Conservation (phyloP, 805 yeast genomes). For the Yueomyces sinensis region DNA sequence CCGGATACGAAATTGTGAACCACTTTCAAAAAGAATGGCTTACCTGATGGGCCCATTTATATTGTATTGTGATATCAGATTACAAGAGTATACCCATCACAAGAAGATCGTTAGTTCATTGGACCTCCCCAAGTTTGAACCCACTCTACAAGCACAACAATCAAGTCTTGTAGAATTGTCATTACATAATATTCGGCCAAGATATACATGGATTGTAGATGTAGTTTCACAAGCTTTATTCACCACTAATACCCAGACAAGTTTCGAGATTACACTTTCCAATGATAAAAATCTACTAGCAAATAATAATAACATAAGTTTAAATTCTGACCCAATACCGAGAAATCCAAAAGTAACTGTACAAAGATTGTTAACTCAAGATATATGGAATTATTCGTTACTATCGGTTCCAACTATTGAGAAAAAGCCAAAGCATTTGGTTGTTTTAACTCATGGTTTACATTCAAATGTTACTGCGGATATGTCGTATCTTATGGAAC, state of each 20-base stretch:
- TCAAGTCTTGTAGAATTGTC: slow-evolving; percentile 45
- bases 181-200: slow-evolving; percentile 44
- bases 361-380: slow-evolving; percentile 40
- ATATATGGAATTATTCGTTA: slow-evolving; percentile 57
- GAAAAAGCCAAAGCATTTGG: slow-evolving; percentile 43
- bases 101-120: slow-evolving; percentile 48
- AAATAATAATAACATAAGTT: neutral
- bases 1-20: slow-evolving; percentile 49
- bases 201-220: slow-evolving; percentile 59
- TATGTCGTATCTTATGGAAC: slow-evolving; percentile 60
- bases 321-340: neutral
- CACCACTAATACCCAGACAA: slow-evolving; percentile 44
- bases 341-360: slow-evolving; percentile 33
- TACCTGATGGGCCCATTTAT: slow-evolving; percentile 64
- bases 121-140: slow-evolving; percentile 65
- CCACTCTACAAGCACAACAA: slow-evolving; percentile 60
- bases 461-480: slow-evolving; percentile 70
- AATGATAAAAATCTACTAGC: neutral
- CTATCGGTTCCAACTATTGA: neutral
- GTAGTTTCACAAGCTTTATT: slow-evolving; percentile 60
- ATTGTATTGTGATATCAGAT: slow-evolving; percentile 56
- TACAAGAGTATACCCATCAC: slow-evolving; percentile 39
- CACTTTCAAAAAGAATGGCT: slow-evolving; percentile 41
- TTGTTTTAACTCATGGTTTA: slow-evolving; percentile 62
- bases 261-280: slow-evolving; percentile 43